Percentiles rank a stretch among this genome's conserved stretches.
Evolutionary conservation across 768 basidiomycete species (phyloP).

Genomic region (Boletus coccyginus): DNA sequence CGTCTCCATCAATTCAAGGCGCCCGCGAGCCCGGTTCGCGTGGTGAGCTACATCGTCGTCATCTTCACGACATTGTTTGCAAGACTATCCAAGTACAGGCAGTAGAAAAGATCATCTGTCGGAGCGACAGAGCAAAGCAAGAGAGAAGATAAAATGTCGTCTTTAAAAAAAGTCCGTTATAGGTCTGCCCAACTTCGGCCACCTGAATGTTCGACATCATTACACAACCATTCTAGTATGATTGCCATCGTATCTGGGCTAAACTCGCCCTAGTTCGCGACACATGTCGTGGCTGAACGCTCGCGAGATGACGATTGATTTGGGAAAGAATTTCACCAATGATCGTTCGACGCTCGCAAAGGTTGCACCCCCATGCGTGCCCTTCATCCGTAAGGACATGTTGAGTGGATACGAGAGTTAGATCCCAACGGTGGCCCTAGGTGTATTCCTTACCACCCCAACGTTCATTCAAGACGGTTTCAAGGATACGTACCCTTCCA

Average conservation of each 20-base stretch:
- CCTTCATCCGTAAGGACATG: slow-evolving; percentile 78
- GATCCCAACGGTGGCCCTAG: slow-evolving; percentile 39
- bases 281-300: slow-evolving; percentile 69
- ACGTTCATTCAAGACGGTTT: slow-evolving; percentile 99
- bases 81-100: slow-evolving; percentile 40
- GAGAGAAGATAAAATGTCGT: slow-evolving; percentile 26
- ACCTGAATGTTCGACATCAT: slow-evolving; percentile 25
- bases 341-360: slow-evolving; percentile 82
- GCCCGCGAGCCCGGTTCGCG: slow-evolving; percentile 11
- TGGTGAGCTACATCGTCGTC: slow-evolving; percentile 20
- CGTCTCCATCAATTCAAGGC: slow-evolving; percentile 35
- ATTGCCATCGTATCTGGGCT: slow-evolving; percentile 93
- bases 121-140: slow-evolving; percentile 32
- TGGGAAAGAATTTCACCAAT: slow-evolving; percentile 90
- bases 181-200: slow-evolving; percentile 58
- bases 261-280: slow-evolving; percentile 82
- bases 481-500: slow-evolving; percentile 64
- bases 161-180: slow-evolving; percentile 28
- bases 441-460: slow-evolving; percentile 92
- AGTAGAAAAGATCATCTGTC: slow-evolving; percentile 11
- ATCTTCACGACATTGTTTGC: slow-evolving; percentile 24
- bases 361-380: slow-evolving; percentile 91
- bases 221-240: slow-evolving; percentile 98
- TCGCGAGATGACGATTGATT: slow-evolving; percentile 89
- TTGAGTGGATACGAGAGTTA: not conserved